phyloP scores from a whole-genome alignment of 139 green algal genomes.

The Astrephomene gubernaculifera region DNA sequence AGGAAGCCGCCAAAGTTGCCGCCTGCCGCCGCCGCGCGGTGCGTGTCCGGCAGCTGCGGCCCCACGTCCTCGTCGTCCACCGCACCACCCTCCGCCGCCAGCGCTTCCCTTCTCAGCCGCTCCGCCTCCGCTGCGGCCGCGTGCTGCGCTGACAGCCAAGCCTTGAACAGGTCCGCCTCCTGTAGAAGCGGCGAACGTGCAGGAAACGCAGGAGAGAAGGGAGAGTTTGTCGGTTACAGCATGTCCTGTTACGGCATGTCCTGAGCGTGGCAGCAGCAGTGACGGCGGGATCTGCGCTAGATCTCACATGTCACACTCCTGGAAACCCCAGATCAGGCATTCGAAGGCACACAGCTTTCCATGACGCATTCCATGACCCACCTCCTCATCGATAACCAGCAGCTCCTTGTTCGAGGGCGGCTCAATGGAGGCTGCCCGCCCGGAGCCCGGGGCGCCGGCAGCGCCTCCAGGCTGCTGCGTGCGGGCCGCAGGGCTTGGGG shows the following conservation, averaged over 20 bases:
- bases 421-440: neutral
- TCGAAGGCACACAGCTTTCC: neutral
- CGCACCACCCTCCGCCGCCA: constrained; percentile 22
- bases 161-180: constrained; percentile 72
- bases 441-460: neutral
- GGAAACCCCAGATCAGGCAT: too few relatives aligned
- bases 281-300: too few relatives aligned
- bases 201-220: too few relatives aligned
- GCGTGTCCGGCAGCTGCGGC: constrained; percentile 62
- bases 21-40: neutral
- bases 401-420: constrained; percentile 35
- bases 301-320: too few relatives aligned
- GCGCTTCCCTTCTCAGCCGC: constrained; percentile 32
- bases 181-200: too few relatives aligned
- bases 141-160: constrained; percentile 57
- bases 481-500: neutral
- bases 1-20: constrained; percentile 75
- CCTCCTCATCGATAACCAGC: constrained; percentile 46
- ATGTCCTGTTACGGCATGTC: too few relatives aligned
- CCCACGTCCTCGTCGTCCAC: constrained; percentile 75
- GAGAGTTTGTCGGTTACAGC: too few relatives aligned
- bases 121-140: constrained; percentile 44
- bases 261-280: too few relatives aligned
- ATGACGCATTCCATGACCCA: neutral
- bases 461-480: neutral